Conservation (phyloP, 345 rosid species). For the Excoecaria cochinchinensis region DNA sequence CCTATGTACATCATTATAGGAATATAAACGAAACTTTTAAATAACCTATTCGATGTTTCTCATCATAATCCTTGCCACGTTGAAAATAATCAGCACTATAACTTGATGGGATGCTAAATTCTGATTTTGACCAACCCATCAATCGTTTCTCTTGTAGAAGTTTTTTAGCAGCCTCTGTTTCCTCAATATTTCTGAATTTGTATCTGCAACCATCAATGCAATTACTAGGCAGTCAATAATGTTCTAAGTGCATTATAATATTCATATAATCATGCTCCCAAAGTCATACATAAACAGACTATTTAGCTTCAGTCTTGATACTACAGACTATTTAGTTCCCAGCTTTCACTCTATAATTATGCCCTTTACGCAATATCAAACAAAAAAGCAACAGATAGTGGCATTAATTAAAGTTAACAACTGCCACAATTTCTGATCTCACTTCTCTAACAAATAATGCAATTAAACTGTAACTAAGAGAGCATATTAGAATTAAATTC, state of each 20-base stretch:
- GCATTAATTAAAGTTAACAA: too few species aligned
- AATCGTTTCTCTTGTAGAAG: slow-evolving; percentile 91
- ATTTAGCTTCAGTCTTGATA: not conserved
- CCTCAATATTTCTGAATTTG: slow-evolving; percentile 89
- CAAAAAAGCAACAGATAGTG: too few species aligned
- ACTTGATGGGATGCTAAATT: slow-evolving; percentile 80
- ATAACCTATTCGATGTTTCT: slow-evolving; percentile 87
- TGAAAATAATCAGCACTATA: slow-evolving; percentile 97
- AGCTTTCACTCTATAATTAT: too few species aligned
- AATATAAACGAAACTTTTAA: not conserved
- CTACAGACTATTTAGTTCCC: too few species aligned
- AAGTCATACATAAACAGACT: slow-evolving; percentile 13
- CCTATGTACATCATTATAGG: not conserved
- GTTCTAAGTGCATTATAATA: not conserved
- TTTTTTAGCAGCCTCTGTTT: slow-evolving; percentile 99
- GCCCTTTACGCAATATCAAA: too few species aligned
- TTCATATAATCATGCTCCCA: not conserved
- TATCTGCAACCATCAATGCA: slow-evolving; percentile 48
- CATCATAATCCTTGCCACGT: slow-evolving; percentile 89
- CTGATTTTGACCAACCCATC: slow-evolving; percentile 67
- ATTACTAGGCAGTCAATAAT: slow-evolving; percentile 4
- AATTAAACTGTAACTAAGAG: too few species aligned
- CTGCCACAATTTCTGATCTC: too few species aligned
- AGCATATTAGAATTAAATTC: too few species aligned
- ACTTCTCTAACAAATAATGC: too few species aligned